phyloP scores from a whole-genome alignment of 176 grass and related monocot genomes.

The barley (Hordeum vulgare) region MorexV3_pseudomolecules_assembly NC_058521.1:486419492-486419991 shows the following conservation, averaged over 20 bases:
- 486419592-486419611: background rate
- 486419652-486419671: too few species aligned
- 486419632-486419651: too few species aligned
- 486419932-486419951: background rate
- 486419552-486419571: constrained; percentile 11
- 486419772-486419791: background rate
- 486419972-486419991: background rate
- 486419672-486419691: too few species aligned
- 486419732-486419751: constrained; percentile 8
- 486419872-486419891: background rate
- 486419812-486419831: background rate
- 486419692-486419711: too few species aligned
- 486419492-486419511: background rate
- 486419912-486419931: background rate
- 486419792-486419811: background rate
- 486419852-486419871: constrained; percentile 1
- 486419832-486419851: background rate
- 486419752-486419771: background rate
- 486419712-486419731: background rate
- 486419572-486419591: background rate
- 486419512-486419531: constrained; percentile 3
- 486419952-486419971: background rate
- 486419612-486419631: too few species aligned
- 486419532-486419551: background rate
- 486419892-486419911: background rate